Evolutionary conservation across 352 stramenopile genomes (phyloP).

Genomic region (Phytophthora vignae): DNA sequence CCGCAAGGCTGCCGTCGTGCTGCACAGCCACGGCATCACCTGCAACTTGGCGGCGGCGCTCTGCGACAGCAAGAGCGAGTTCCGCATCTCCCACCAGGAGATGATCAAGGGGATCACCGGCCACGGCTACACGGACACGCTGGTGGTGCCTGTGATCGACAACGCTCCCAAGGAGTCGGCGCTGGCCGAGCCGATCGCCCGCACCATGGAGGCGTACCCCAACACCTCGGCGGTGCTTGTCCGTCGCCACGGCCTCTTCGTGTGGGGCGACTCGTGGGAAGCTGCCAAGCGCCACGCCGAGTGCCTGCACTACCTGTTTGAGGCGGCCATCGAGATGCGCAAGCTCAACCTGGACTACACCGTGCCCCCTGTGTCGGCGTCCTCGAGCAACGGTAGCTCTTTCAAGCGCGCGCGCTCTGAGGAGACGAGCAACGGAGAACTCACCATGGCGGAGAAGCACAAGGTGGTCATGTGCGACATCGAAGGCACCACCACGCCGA

Average conservation of each 20-base stretch:
- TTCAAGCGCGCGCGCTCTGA: slow-evolving; percentile 49
- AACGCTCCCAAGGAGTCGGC: slow-evolving; percentile 95
- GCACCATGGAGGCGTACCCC: slow-evolving; percentile 89
- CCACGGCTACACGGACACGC: slow-evolving; percentile 92
- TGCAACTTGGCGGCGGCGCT: slow-evolving; percentile 93
- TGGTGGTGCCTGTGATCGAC: slow-evolving; percentile 97
- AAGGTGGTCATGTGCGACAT: slow-evolving; percentile 96
- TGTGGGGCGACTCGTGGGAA: slow-evolving; percentile 97
- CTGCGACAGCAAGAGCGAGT: slow-evolving; percentile 81
- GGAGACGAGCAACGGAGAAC: slow-evolving; percentile 14
- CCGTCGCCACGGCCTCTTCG: slow-evolving; percentile 95
- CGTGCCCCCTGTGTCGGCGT: slow-evolving; percentile 39
- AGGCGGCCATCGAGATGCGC: slow-evolving; percentile 91
- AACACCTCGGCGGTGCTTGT: slow-evolving; percentile 93
- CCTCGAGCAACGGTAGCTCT: slow-evolving; percentile 60
- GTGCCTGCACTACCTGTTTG: slow-evolving; percentile 97
- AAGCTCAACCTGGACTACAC: slow-evolving; percentile 84
- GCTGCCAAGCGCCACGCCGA: slow-evolving; percentile 96
- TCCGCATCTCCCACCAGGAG: slow-evolving; percentile 96
- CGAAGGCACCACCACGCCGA: slow-evolving; percentile 96
- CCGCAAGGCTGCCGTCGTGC: slow-evolving; percentile 73
- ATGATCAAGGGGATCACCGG: slow-evolving; percentile 97
- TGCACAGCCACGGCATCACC: slow-evolving; percentile 84
- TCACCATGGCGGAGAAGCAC: slow-evolving; percentile 75
- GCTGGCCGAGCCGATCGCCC: slow-evolving; percentile 90